Evolutionary conservation across 345 rosid species (phyloP).

Genomic region (Populus nigra): DNA sequence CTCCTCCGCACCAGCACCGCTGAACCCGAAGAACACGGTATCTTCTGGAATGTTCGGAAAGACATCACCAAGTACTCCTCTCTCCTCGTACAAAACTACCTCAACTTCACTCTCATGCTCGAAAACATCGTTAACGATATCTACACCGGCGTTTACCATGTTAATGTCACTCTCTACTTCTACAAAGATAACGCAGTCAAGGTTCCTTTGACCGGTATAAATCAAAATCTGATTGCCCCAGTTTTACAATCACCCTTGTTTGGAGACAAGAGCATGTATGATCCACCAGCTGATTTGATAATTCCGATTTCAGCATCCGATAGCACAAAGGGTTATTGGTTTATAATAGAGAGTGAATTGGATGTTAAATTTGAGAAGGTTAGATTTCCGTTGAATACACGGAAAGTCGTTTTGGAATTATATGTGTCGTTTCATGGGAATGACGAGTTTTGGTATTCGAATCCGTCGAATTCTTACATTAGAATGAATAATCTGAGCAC

Average conservation of each 20-base stretch:
- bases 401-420: slow-evolving; percentile 53
- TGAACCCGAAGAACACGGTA: slow-evolving; percentile 57
- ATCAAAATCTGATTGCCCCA: not conserved
- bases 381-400: slow-evolving; percentile 59
- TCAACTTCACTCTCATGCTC: slow-evolving; percentile 74
- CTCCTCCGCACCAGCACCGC: slow-evolving; percentile 89
- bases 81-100: slow-evolving; percentile 39
- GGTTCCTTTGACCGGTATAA: slow-evolving; percentile 12
- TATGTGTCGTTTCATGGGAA: slow-evolving; percentile 75
- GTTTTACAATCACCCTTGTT: not conserved
- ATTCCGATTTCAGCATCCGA: slow-evolving; percentile 42
- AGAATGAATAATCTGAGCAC: slow-evolving; percentile 52
- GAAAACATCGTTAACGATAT: slow-evolving; percentile 71
- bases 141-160: slow-evolving; percentile 71
- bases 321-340: slow-evolving; percentile 61
- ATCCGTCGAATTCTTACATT: slow-evolving; percentile 71
- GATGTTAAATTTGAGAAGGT: slow-evolving; percentile 47
- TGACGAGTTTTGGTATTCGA: slow-evolving; percentile 95
- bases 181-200: slow-evolving; percentile 37
- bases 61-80: slow-evolving; percentile 72
- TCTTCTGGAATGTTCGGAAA: slow-evolving; percentile 77
- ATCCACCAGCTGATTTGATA: slow-evolving; percentile 65
- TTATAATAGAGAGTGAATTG: slow-evolving; percentile 43
- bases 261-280: slow-evolving; percentile 20
- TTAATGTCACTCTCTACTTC: slow-evolving; percentile 54